Conservation (phyloP, 345 rosid genomes). For the Murraya koenigii region DNA sequence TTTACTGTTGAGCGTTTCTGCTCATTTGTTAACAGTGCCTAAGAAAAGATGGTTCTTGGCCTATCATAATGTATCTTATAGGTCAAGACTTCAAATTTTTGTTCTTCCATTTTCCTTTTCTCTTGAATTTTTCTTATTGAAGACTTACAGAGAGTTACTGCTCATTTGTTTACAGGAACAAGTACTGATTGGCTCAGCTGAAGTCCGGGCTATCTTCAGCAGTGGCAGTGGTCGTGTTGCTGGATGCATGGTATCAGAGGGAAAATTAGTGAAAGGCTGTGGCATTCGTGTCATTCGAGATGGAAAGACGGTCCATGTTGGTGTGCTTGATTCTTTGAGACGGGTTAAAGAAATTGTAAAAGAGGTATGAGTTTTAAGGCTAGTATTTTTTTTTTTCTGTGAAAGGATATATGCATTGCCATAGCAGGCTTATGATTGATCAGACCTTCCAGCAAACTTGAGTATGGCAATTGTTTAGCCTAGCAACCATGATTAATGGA, state of each 20-base stretch:
- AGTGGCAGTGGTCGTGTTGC: conserved; percentile 99
- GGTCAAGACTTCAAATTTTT: not conserved
- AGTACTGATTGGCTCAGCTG: conserved; percentile 80
- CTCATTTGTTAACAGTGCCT: conserved; percentile 27
- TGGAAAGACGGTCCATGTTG: conserved; percentile 60
- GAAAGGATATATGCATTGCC: not conserved
- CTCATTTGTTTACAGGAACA: conserved; percentile 57
- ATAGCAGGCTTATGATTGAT: not conserved
- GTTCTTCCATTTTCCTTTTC: not conserved
- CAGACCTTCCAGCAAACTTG: too few relatives aligned
- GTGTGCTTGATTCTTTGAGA: conserved; percentile 77
- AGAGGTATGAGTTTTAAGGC: conserved; percentile 59
- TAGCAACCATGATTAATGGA: not conserved
- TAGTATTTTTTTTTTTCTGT: not conserved
- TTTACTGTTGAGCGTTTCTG: conserved; percentile 24
- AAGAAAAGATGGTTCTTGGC: not conserved
- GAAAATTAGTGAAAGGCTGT: conserved; percentile 81
- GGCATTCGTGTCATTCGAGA: conserved; percentile 76
- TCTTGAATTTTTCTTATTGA: not conserved
- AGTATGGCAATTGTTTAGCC: not conserved
- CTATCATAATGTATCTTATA: not conserved
- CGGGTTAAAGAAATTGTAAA: conserved; percentile 88
- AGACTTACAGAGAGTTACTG: conserved; percentile 28
- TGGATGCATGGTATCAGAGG: conserved; percentile 96
- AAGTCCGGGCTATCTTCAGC: conserved; percentile 86